Percentiles rank a stretch among this genome's conserved stretches.
These are phyloP conservation scores for Calonectria henricotiae DNA, from an alignment of 2,329 filamentous ascomycete genomes.

Conservation along the genomic window DNA sequence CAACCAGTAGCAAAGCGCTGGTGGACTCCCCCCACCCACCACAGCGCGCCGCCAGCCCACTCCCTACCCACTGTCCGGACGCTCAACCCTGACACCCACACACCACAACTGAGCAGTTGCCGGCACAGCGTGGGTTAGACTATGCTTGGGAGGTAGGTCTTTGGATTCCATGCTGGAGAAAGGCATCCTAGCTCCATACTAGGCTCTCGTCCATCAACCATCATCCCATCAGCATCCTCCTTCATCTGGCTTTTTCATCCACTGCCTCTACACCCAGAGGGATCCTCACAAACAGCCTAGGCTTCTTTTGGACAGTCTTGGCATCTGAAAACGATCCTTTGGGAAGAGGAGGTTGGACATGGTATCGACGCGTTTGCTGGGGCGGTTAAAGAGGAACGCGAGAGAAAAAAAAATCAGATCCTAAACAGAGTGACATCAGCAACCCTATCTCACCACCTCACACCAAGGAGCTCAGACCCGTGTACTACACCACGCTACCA, in stretches of 20 bases:
- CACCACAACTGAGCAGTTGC: slow-evolving; percentile 26
- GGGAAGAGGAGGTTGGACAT: background rate
- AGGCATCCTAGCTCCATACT: slow-evolving; percentile 16
- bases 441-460: background rate
- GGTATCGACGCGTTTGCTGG: slow-evolving; percentile 10
- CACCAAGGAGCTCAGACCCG: slow-evolving; percentile 22
- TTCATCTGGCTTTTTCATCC: slow-evolving; percentile 27
- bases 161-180: slow-evolving; percentile 14
- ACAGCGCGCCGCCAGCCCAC: slow-evolving; percentile 23
- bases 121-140: slow-evolving; percentile 22
- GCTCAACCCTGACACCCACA: slow-evolving; percentile 25
- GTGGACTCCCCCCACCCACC: slow-evolving; percentile 26
- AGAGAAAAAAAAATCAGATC: slow-evolving; percentile 17
- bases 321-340: slow-evolving; percentile 22
- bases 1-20: slow-evolving; percentile 46
- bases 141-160: slow-evolving; percentile 8
- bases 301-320: slow-evolving; percentile 31
- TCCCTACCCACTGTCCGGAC: slow-evolving; percentile 5
- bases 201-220: slow-evolving; percentile 16
- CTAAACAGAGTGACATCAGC: slow-evolving; percentile 22
- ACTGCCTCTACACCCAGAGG: slow-evolving; percentile 26
- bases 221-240: slow-evolving; percentile 29
- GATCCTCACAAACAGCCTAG: slow-evolving; percentile 35
- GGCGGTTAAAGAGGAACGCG: slow-evolving; percentile 32
- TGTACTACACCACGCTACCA: slow-evolving; percentile 9